phyloP scores from a whole-genome alignment of 139 green algal genomes.

The Deuterostichococcus epilithicus region DNA sequence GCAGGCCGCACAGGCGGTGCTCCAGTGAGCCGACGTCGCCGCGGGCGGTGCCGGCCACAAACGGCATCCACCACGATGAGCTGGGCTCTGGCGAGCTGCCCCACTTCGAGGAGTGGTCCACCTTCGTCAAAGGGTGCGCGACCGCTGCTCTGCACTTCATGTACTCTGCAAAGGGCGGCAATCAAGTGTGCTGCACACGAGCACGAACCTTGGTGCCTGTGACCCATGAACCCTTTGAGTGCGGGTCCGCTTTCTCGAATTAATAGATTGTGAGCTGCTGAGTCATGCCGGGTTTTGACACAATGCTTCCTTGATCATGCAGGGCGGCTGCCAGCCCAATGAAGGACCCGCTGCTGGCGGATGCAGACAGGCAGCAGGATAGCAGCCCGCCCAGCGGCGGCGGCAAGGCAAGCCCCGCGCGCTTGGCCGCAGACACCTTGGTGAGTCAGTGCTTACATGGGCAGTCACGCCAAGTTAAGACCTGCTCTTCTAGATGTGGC shows the following conservation, averaged over 20 bases:
- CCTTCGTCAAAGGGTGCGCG: not conserved
- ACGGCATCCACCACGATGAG: not conserved
- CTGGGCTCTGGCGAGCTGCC: not conserved
- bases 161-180: too few species aligned
- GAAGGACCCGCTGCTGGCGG: not conserved
- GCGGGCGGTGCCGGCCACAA: not conserved
- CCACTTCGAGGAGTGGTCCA: not conserved
- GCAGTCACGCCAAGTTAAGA: too few species aligned
- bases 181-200: too few species aligned
- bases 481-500: too few species aligned
- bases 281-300: too few species aligned
- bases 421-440: not conserved
- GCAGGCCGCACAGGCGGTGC: not conserved
- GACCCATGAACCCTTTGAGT: too few species aligned
- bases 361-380: not conserved
- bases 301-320: too few species aligned
- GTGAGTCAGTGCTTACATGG: not conserved
- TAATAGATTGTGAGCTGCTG: too few species aligned
- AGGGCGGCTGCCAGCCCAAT: not conserved
- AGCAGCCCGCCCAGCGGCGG: too few species aligned
- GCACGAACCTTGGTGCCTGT: too few species aligned
- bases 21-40: not conserved
- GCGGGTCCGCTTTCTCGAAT: too few species aligned
- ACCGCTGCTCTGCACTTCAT: too few species aligned
- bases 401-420: not conserved